Evolutionary conservation across 768 basidiomycete species (phyloP).

Genomic region (Auricularia heimuer): DNA sequence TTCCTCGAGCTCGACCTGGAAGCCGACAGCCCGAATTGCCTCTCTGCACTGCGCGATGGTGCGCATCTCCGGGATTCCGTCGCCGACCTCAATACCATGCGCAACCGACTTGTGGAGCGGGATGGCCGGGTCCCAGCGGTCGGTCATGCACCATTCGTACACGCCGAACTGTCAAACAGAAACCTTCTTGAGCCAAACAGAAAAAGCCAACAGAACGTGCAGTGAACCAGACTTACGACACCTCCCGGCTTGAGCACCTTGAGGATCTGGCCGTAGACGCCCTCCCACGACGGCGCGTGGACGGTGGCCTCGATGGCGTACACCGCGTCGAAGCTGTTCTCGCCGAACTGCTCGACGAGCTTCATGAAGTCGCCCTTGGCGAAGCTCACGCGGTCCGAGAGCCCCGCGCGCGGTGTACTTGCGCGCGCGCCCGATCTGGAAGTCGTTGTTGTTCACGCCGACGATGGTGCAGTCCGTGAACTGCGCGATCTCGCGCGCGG

Average conservation of each 20-base stretch:
- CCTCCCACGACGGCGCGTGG: slow-evolving; percentile 93
- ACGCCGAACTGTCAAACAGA: slow-evolving; percentile 66
- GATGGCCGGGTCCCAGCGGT: slow-evolving; percentile 77
- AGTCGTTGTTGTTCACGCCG: slow-evolving; percentile 94
- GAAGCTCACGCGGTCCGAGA: slow-evolving; percentile 70
- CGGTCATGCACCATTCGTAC: slow-evolving; percentile 99
- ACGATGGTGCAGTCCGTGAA: slow-evolving; percentile 80
- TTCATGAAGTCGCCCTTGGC: slow-evolving; percentile 97
- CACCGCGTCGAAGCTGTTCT: slow-evolving; percentile 89
- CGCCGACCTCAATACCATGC: slow-evolving; percentile 87
- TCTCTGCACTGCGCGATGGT: slow-evolving; percentile 56
- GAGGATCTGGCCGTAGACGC: slow-evolving; percentile 87
- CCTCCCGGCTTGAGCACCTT: slow-evolving; percentile 96
- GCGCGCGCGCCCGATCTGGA: slow-evolving; percentile 81
- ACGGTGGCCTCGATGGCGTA: slow-evolving; percentile 98
- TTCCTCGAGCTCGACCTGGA: slow-evolving; percentile 82
- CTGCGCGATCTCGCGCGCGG: slow-evolving; percentile 87
- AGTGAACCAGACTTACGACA: slow-evolving; percentile 43
- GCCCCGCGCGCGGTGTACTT: slow-evolving; percentile 70
- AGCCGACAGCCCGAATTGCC: slow-evolving; percentile 76
- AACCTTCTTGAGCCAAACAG: background rate
- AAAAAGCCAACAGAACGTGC: background rate
- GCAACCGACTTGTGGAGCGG: slow-evolving; percentile 84
- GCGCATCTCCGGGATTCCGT: slow-evolving; percentile 98
- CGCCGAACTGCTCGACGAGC: slow-evolving; percentile 81